These are phyloP conservation scores for Dovyalis caffra DNA, from an alignment of 345 rosid species.

Conservation along the genomic window DNA sequence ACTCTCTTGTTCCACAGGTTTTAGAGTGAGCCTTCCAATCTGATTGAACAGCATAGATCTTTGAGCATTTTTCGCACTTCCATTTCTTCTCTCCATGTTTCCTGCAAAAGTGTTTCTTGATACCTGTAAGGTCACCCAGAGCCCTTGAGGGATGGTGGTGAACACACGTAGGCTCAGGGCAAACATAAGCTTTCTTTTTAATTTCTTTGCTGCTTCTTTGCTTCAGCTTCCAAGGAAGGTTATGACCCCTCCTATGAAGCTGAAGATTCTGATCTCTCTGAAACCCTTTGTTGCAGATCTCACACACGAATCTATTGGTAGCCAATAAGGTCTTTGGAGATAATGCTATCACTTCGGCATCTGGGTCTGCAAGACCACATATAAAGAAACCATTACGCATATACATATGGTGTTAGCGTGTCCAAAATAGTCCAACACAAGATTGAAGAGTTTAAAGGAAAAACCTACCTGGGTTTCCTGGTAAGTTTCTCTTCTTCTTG, in stretches of 20 bases:
- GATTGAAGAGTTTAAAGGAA: not conserved
- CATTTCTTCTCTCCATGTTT: constrained; percentile 97
- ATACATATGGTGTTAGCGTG: not conserved
- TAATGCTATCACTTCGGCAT: constrained; percentile 86
- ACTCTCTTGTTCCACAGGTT: constrained; percentile 94
- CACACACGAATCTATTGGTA: constrained; percentile 87
- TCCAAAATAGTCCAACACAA: not conserved
- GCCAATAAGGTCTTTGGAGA: constrained; percentile 81
- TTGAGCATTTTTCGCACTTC: constrained; percentile 93
- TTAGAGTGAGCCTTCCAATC: constrained; percentile 97
- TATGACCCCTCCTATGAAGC: constrained; percentile 93
- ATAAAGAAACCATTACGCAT: not conserved
- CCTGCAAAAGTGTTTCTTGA: constrained; percentile 89
- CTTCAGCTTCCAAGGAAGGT: constrained; percentile 94
- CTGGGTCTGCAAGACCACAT: constrained; percentile 57
- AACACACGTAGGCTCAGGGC: constrained; percentile 80
- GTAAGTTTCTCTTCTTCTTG: constrained; percentile 84
- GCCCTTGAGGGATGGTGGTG: constrained; percentile 95
- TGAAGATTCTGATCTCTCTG: constrained; percentile 95
- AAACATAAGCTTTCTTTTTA: constrained; percentile 66
- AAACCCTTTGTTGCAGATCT: constrained; percentile 93
- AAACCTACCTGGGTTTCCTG: constrained; percentile 81
- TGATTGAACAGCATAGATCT: constrained; percentile 93
- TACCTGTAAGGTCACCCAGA: constrained; percentile 91
- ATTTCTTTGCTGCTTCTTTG: constrained; percentile 59